These are phyloP conservation scores for Theileria parva DNA, from an alignment of 169 alveolate genomes.

Conservation along the genomic window DNA sequence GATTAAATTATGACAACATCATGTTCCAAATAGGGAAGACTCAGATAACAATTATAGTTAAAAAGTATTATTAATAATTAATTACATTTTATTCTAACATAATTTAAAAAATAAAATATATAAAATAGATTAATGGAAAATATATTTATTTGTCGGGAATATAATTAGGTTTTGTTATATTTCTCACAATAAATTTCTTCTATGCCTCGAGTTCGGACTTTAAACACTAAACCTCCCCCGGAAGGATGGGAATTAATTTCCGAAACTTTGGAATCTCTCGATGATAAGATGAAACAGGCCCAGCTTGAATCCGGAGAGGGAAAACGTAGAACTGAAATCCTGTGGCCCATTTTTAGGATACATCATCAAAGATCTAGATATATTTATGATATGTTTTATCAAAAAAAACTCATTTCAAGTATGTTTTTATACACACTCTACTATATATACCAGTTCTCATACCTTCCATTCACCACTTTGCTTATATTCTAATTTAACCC, in stretches of 20 bases:
- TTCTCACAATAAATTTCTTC: not conserved
- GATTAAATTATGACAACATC: not conserved
- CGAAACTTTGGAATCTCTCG: constrained; percentile 88
- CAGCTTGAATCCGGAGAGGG: constrained; percentile 93
- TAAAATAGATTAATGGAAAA: not conserved
- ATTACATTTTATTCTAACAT: not conserved
- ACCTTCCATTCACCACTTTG: not conserved
- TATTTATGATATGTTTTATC: constrained; percentile 90
- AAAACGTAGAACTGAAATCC: constrained; percentile 92
- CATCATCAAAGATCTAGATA: constrained; percentile 96
- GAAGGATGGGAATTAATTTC: constrained; percentile 96
- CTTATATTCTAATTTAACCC: not conserved
- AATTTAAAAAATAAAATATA: not conserved
- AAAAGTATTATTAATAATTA: not conserved
- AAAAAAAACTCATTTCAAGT: constrained; percentile 90
- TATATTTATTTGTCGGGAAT: constrained; percentile 7
- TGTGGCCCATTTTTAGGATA: constrained; percentile 95
- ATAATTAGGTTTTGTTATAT: not conserved
- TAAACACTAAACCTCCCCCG: constrained; percentile 82
- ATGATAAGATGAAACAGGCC: constrained; percentile 93
- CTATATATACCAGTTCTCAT: not conserved
- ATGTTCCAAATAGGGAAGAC: not conserved
- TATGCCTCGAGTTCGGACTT: constrained; percentile 74
- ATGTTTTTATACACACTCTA: constrained; percentile 18
- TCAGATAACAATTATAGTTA: not conserved